A percentile compares a stretch with the other conserved stretches of the same genome.
Conservation (phyloP, 148 eudicot genomes). For the Silene latifolia region DNA sequence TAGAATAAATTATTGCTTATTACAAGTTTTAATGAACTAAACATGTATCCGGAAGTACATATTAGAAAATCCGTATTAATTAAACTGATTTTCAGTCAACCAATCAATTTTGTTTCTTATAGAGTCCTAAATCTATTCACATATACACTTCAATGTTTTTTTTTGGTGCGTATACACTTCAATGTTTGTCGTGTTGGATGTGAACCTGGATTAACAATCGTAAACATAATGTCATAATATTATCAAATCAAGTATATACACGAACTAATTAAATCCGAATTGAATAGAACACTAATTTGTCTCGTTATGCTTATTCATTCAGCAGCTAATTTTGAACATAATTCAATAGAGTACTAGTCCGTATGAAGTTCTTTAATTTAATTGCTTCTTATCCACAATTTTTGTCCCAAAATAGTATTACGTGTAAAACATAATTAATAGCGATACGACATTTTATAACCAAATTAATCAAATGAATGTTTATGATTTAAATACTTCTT, state of each 20-base stretch:
- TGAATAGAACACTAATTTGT: slow-evolving; percentile 28
- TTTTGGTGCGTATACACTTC: too few relatives aligned
- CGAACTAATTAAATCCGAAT: not conserved
- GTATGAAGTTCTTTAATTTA: not conserved
- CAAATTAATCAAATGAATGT: too few relatives aligned
- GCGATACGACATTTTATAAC: not conserved
- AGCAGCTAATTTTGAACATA: slow-evolving; percentile 30
- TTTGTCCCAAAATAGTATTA: not conserved
- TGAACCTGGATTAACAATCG: not conserved
- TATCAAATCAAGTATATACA: not conserved
- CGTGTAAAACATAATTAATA: slow-evolving; percentile 9
- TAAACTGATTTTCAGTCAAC: not conserved
- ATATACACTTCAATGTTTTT: not conserved
- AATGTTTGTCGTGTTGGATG: slow-evolving; percentile 1
- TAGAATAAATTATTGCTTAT: too few relatives aligned
- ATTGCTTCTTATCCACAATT: slow-evolving; percentile 11
- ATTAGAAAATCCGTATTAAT: too few relatives aligned
- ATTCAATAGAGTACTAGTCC: not conserved
- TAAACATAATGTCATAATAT: not conserved
- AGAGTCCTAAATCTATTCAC: not conserved
- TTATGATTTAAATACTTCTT: too few relatives aligned
- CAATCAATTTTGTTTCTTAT: too few relatives aligned
- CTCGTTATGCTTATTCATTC: slow-evolving; percentile 10
- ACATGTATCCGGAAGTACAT: too few relatives aligned
- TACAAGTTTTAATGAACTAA: too few relatives aligned